Evolutionary conservation across 2,329 filamentous ascomycete species (phyloP), one percentile per base, ranked within the genome.

Genomic region (Pseudogymnoascus sp.): DNA sequence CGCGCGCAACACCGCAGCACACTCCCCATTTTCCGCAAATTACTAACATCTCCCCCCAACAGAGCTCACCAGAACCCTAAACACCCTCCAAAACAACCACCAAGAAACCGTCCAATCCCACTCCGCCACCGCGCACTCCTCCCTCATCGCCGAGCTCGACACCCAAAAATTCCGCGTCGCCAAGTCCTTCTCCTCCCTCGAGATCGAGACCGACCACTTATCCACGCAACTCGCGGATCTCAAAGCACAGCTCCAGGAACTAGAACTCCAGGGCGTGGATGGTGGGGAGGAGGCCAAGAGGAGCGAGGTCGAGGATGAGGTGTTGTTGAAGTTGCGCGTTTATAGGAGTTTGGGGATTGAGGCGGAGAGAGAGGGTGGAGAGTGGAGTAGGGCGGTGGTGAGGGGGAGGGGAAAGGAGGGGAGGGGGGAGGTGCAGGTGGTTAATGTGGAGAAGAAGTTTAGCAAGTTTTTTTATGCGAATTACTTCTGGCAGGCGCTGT

Each of bases 121-220:
- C 78, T 90, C 91, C 67, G 84, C 90, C 0, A 82, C 87, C 5
- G 85, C 85, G 65, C 93, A 97, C 77, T 91, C 92, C 5, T 86
- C 86, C 37, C 85, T 90, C 72, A 96, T 97, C 66, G 82, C 94
- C 18, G 84, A 88, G 42, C 86, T 97, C 65, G 93, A 97, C 76
- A 96, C 91, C 1, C 87, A 92, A 69, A 97, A 97, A 73, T 97
- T 97, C 77, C 88, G 92, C 69, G 88, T 91, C 63, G 93, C 93
- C n/a, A 97, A 97, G 76, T 86, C 90, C 14, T 91, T 90, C 0
- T 88, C 85, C 1, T 93, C 97, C 73, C 80, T 94, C 5, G 92
- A 97, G 78, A 92, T 93, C 72, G 94, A 99, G 77, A 89, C 90
- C n/a, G 93, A 97, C 79, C 83, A 93, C n/a, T 79, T 97, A 53